Evolutionary conservation across 2,329 filamentous ascomycete species (phyloP), one percentile per base, ranked within the genome.

Genomic region (Trichoderma sp.): DNA sequence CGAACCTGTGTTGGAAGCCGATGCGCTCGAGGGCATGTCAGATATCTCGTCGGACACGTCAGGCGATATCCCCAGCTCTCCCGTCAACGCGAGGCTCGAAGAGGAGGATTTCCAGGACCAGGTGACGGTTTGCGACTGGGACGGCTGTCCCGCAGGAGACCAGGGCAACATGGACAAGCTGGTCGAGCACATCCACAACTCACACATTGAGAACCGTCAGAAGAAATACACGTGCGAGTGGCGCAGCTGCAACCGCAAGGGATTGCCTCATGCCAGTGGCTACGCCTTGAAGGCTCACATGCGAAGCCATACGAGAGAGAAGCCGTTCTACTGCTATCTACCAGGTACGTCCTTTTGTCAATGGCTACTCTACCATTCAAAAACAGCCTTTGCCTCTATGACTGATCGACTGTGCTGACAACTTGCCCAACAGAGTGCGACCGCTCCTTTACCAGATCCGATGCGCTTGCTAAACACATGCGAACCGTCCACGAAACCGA

Each of bases 161-260:
- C 80, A 92, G 72, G 85, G 88, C 18, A 91, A 94, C 76, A 95
- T 95, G 92, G 92, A 96, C 79, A 88, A 84, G 72, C 81, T 96
- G 54, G 92, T 96, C 52, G 87, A 92, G 74, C 92, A 96, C 76
- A 92, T 96, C 70, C 95, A 98, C 80, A 91, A 94, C 76, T 93
- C 95, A 69, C 96, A 99, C 80, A 97, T 98, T 76, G 93, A 96
- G 77, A 93, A 90, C 70, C 89, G 94, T 66, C 92, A 96, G 82
- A 97, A 97, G 82, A 97, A 96, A 79, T 98, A 98, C 79, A 94
- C 93, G n/a, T 99, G 96, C 81, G 95, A 98, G 81, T 99, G 96
- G 96, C 89, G 87, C 70, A 95, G 95, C 73, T 99, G 96, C 79
- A 86, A 85, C 65, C 84, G 94, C 71, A 98, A 97, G 82, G 93